Evolutionary conservation across 495 filamentous ascomycete species (phyloP), one percentile per base, ranked within the genome.

Genomic region (Aspergillus olivimuriae): DNA sequence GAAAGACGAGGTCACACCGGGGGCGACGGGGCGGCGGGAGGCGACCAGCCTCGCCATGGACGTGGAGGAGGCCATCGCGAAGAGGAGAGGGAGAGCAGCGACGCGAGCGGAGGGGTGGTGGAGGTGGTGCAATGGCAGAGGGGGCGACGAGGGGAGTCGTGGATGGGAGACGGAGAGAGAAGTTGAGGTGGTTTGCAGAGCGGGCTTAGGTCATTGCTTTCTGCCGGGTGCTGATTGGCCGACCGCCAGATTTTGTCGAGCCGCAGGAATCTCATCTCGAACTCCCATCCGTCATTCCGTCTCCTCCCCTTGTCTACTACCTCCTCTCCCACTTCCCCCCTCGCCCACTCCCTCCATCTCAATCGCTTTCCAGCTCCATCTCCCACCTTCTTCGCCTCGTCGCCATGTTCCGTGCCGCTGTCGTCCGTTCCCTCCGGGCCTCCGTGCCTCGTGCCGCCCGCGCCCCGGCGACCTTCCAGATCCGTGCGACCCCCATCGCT

Each of bases 401-500:
- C 72, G 83, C 44, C 28, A 96, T 96, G 90, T 86, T 94, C 72
- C 86, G 89, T 69, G 80, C 84, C 63, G 80, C 83, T 63, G 63
- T 89, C 63, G 75, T 89, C 69, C 86, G 67, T 50, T 77, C 74
- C 52, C 63, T 78, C 53, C 72, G 76, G 60, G 69, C 72, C 32
- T 70, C 80, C 63, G 73, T 75, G 61, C 68, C 74, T 63, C 76
- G 74, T 63, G 73, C 70, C 57, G 62, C 72, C 46, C 71, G 71
- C 53, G 72, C 73, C 58, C 65, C 75, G 55, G 69, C 75, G 57
- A 55, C 75, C 57, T 62, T 66, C 60, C 68, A 70, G 56, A 75
- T 77, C 56, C 72, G 72, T 63, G 75, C 71, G 60, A 61, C 73
- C 61, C 75, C 80, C 53, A 52, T 76, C 58, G 58, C 66, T 61